Conservation (phyloP, 2,329 filamentous ascomycete species). For the Xylariaceae sp. region DNA sequence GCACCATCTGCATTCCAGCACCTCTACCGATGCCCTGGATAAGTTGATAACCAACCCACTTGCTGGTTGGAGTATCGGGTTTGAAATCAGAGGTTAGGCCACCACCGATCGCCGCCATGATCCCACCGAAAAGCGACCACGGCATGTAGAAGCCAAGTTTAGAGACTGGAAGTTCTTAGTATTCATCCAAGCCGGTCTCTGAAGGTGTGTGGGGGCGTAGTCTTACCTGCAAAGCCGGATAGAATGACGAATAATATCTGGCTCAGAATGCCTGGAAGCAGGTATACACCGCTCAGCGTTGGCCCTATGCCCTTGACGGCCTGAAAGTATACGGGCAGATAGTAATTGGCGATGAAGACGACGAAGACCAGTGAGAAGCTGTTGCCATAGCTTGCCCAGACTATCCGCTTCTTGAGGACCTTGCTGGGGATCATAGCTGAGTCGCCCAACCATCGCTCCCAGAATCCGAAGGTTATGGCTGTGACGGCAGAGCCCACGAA, state of each 20-base stretch:
- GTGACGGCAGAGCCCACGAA: constrained; percentile 29
- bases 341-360: constrained; percentile 30
- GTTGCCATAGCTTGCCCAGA: constrained; percentile 34
- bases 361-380: constrained; percentile 35
- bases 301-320: constrained; percentile 22
- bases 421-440: constrained; percentile 42
- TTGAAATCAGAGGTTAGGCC: no score
- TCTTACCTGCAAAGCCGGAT: constrained; percentile 19
- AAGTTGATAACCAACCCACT: no score
- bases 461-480: constrained; percentile 28
- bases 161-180: constrained; percentile 12
- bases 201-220: neutral
- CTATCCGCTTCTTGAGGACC: constrained; percentile 33
- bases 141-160: constrained; percentile 22
- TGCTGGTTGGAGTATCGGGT: no score
- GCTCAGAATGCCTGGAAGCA: constrained; percentile 24
- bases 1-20: no score
- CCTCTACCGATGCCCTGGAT: no score
- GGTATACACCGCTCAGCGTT: constrained; percentile 24
- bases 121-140: no score
- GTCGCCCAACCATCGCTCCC: constrained; percentile 36
- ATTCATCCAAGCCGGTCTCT: neutral
- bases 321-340: constrained; percentile 26
- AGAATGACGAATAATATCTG: constrained; percentile 53
- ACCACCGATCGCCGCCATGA: no score